A percentile compares a stretch with the other conserved stretches of the same genome.
Evolutionary conservation across 2,329 filamentous ascomycete genomes (phyloP).

Genomic region (Beauveria rudraprayagi): DNA sequence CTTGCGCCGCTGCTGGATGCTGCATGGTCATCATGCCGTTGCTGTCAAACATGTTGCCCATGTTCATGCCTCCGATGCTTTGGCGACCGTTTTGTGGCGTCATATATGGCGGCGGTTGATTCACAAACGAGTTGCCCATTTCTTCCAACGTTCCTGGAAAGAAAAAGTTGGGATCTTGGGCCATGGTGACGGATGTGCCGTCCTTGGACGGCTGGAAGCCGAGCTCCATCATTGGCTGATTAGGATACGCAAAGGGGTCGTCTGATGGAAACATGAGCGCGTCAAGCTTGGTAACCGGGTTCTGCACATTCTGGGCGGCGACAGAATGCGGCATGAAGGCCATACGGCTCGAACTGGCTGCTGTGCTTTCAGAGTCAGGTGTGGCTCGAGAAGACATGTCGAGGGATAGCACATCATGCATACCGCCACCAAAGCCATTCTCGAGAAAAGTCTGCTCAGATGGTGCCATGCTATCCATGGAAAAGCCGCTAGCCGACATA

Average conservation of each 20-base stretch:
- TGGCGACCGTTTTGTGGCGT: constrained; percentile 43
- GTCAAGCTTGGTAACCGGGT: constrained; percentile 59
- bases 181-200: constrained; percentile 24
- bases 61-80: constrained; percentile 33
- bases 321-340: constrained; percentile 25
- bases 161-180: constrained; percentile 38
- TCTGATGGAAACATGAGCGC: constrained; percentile 74
- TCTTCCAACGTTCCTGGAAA: constrained; percentile 51
- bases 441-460: constrained; percentile 27
- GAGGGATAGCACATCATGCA: constrained; percentile 37
- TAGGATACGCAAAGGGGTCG: constrained; percentile 73
- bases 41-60: constrained; percentile 36
- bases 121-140: constrained; percentile 66
- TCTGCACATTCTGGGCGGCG: constrained; percentile 25
- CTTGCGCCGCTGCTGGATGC: constrained; percentile 21
- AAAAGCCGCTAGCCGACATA: constrained; percentile 21
- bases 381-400: constrained; percentile 37
- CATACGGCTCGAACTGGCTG: constrained; percentile 31
- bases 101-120: constrained; percentile 63
- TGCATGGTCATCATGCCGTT: constrained; percentile 33
- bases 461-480: constrained; percentile 26
- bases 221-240: constrained; percentile 61
- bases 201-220: constrained; percentile 32
- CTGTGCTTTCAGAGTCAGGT: constrained; percentile 35
- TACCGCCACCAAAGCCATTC: constrained; percentile 26